A percentile compares a stretch with the other conserved stretches of the same genome.
These are phyloP conservation scores for Cynanchum wilfordii DNA, from an alignment of 257 asterid genomes.

Conservation along the genomic window DNA sequence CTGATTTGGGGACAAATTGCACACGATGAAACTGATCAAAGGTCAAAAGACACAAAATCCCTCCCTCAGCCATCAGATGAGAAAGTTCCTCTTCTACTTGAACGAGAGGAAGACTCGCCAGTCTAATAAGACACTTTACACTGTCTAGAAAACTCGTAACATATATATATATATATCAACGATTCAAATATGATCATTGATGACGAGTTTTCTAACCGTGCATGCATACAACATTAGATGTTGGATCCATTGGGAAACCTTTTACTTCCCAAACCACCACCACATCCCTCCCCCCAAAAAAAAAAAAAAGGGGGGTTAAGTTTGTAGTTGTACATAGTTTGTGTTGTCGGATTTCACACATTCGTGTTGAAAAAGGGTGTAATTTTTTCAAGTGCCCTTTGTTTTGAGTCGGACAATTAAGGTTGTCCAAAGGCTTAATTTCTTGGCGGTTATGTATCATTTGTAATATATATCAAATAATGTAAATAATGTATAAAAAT, in stretches of 20 bases:
- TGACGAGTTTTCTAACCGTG: too few relatives aligned
- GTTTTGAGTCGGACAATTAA: conserved; percentile 6
- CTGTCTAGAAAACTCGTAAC: too few relatives aligned
- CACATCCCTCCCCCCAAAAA: too few relatives aligned
- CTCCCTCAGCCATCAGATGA: conserved; percentile 15
- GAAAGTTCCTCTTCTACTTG: conserved; percentile 48
- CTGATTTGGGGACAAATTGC: conserved; percentile 55
- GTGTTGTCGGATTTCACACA: neutral
- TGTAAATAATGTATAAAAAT: neutral
- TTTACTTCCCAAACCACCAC: conserved; percentile 2
- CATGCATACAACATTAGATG: too few relatives aligned
- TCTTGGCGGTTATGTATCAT: too few relatives aligned
- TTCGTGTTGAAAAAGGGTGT: conserved; percentile 15
- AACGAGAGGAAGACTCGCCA: conserved; percentile 26
- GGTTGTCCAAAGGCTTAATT: conserved; percentile 14
- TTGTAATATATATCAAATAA: neutral
- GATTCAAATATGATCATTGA: too few relatives aligned
- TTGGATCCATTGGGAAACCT: neutral
- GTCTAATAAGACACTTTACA: conserved; percentile 21
- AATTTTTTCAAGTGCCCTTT: conserved; percentile 24
- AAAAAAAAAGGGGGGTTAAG: too few relatives aligned
- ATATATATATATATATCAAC: too few relatives aligned
- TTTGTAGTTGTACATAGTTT: neutral
- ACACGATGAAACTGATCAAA: conserved; percentile 21
- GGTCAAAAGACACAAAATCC: conserved; percentile 13